A percentile compares a stretch with the other conserved stretches of the same genome.
These are phyloP conservation scores for Fragilaria crotonensis DNA, from an alignment of 108 stramenopile genomes.

Conservation along the genomic window DNA sequence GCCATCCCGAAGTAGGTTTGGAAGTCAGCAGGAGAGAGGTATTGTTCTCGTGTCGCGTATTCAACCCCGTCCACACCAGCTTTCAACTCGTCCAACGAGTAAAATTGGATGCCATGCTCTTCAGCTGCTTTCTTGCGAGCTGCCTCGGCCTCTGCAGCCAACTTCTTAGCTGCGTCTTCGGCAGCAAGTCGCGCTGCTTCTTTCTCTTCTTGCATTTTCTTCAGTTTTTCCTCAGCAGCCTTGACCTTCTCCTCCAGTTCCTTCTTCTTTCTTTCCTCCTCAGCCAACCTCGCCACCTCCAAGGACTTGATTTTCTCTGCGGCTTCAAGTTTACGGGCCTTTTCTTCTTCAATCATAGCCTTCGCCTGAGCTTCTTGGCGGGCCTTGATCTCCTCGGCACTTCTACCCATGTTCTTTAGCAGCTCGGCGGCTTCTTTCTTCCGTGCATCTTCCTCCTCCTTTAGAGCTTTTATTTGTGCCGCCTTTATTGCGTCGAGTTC, in stretches of 20 bases:
- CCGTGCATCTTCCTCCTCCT: neutral
- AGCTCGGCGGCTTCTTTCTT: neutral
- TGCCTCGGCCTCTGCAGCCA: slow-evolving; percentile 4
- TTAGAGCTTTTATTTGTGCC: neutral
- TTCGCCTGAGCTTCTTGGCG: neutral
- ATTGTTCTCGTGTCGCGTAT: slow-evolving; percentile 18
- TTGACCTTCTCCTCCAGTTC: neutral
- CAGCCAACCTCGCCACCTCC: neutral
- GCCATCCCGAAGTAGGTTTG: slow-evolving; percentile 15
- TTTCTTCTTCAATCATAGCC: neutral
- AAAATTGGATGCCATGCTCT: slow-evolving; percentile 2
- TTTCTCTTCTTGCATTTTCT: neutral
- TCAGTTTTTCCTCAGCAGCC: slow-evolving; percentile 1
- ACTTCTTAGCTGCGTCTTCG: neutral
- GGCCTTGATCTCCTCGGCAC: neutral
- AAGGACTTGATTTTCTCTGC: neutral
- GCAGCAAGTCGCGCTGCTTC: slow-evolving; percentile 3
- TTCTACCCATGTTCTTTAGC: neutral
- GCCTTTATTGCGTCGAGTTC: neutral
- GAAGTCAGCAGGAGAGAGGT: slow-evolving; percentile 20
- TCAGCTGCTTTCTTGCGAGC: slow-evolving; percentile 1
- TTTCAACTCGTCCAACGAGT: slow-evolving; percentile 7
- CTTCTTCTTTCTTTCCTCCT: neutral
- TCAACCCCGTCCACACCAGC: slow-evolving; percentile 7
- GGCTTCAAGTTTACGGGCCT: neutral